Evolutionary conservation across 176 grass and related monocot genomes (phyloP).

Genomic region (Paspalum vaginatum): DNA sequence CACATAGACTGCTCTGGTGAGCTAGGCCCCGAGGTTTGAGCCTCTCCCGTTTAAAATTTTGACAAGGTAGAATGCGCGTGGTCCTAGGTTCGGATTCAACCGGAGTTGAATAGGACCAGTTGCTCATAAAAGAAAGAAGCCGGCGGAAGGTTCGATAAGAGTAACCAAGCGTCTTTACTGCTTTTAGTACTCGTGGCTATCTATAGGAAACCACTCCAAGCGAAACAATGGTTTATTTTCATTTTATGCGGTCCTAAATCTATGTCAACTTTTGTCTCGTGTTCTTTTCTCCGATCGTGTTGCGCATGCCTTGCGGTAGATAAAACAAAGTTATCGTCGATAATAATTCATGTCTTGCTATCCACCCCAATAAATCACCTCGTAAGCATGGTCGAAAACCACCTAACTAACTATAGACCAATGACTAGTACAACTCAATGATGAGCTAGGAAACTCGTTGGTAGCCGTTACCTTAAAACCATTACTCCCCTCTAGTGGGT

Average conservation of each 20-base stretch:
- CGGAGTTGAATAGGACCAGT: constrained; percentile 11
- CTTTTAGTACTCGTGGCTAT: neutral
- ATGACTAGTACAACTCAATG: too few relatives aligned
- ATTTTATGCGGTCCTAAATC: neutral
- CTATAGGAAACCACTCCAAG: neutral
- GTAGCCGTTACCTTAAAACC: too few relatives aligned
- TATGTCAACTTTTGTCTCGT: neutral
- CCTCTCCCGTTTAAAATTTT: neutral
- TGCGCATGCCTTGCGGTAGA: neutral
- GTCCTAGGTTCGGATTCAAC: constrained; percentile 16
- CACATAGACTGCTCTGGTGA: neutral
- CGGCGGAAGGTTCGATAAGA: neutral
- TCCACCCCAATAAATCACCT: too few relatives aligned
- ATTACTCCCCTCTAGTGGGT: too few relatives aligned
- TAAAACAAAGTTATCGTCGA: too few relatives aligned
- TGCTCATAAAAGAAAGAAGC: constrained; percentile 33
- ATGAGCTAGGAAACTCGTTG: too few relatives aligned
- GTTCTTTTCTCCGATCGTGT: neutral
- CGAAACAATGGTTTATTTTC: neutral
- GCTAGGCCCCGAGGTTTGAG: neutral
- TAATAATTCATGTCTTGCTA: too few relatives aligned
- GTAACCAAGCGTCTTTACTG: neutral
- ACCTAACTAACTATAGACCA: too few relatives aligned
- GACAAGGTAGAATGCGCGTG: neutral
- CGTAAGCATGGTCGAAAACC: too few relatives aligned